Percentiles rank a stretch among this genome's conserved stretches.
phyloP scores from a whole-genome alignment of 257 asterid species.

The Cynanchum wilfordii region DNA sequence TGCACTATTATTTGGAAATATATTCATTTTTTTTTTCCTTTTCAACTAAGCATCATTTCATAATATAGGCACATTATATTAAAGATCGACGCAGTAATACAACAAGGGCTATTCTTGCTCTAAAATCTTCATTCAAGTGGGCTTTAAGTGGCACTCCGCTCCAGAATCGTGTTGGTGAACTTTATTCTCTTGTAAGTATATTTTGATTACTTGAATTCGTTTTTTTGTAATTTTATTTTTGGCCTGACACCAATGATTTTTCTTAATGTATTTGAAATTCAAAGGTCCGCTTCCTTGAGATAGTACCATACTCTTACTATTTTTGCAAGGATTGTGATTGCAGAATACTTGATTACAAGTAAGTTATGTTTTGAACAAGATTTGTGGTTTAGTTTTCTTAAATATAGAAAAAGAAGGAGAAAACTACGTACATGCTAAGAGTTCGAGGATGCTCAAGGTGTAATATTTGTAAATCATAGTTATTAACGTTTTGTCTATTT shows the following conservation, averaged over 20 bases:
- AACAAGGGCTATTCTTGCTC: constrained; percentile 74
- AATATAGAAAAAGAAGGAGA: neutral
- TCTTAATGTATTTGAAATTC: neutral
- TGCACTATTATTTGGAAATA: neutral
- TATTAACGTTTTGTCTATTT: neutral
- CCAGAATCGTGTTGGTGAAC: constrained; percentile 97
- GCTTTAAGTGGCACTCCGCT: constrained; percentile 98
- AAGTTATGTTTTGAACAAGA: constrained; percentile 10
- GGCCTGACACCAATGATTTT: neutral
- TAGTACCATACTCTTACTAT: constrained; percentile 77
- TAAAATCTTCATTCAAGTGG: constrained; percentile 81
- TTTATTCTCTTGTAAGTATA: constrained; percentile 88
- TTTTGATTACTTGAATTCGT: neutral
- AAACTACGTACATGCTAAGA: neutral
- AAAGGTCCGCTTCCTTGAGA: constrained; percentile 91
- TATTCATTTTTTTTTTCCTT: neutral
- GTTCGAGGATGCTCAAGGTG: neutral
- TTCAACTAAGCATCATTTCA: neutral
- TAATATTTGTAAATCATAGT: neutral
- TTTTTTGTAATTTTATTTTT: neutral
- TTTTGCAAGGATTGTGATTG: constrained; percentile 98
- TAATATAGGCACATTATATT: constrained; percentile 76
- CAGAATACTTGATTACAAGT: constrained; percentile 80
- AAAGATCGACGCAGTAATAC: constrained; percentile 84
- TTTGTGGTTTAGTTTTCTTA: neutral